Conservation (phyloP, 768 basidiomycete species). For the Termitomyces titanicus region DNA sequence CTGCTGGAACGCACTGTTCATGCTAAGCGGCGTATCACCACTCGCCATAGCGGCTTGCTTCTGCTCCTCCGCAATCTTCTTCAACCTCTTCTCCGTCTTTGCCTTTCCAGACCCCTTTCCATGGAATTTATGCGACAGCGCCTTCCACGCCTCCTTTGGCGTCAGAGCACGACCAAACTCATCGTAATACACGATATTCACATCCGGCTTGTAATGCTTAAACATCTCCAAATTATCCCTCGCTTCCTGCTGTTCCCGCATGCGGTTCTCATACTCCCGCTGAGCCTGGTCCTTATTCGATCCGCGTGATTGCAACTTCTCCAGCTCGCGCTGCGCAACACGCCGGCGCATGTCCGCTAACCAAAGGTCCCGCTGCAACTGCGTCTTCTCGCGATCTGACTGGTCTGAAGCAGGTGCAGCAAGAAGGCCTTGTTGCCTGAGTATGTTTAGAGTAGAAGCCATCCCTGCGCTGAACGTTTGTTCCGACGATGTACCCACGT, state of each 20-base stretch:
- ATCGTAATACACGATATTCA: slow-evolving; percentile 95
- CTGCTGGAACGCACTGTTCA: slow-evolving; percentile 91
- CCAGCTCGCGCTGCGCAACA: slow-evolving; percentile 76
- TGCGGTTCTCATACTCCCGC: slow-evolving; percentile 90
- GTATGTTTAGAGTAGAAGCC: slow-evolving; percentile 83
- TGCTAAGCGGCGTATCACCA: slow-evolving; percentile 93
- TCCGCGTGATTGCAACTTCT: slow-evolving; percentile 72
- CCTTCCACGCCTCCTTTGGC: slow-evolving; percentile 98
- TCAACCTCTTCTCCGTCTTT: slow-evolving; percentile 95
- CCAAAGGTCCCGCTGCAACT: slow-evolving; percentile 87
- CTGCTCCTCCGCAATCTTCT: slow-evolving; percentile 97
- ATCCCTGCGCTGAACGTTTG: slow-evolving; percentile 81
- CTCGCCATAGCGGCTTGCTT: slow-evolving; percentile 93
- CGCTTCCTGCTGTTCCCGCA: slow-evolving; percentile 89
- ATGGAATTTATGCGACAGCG: slow-evolving; percentile 96
- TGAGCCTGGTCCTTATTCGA: slow-evolving; percentile 88
- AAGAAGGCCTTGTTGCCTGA: slow-evolving; percentile 90
- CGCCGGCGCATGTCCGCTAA: slow-evolving; percentile 78
- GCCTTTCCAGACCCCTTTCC: slow-evolving; percentile 95
- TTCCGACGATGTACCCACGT: slow-evolving; percentile 61
- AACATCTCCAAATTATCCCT: slow-evolving; percentile 76
- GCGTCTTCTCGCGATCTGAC: slow-evolving; percentile 72
- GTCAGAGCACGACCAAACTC: slow-evolving; percentile 88
- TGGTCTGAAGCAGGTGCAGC: slow-evolving; percentile 61
- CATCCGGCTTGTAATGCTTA: slow-evolving; percentile 94